Base-by-base conservation (phyloP, 2,329 filamentous ascomycete genomes). In the Monilinia laxa region DNA sequence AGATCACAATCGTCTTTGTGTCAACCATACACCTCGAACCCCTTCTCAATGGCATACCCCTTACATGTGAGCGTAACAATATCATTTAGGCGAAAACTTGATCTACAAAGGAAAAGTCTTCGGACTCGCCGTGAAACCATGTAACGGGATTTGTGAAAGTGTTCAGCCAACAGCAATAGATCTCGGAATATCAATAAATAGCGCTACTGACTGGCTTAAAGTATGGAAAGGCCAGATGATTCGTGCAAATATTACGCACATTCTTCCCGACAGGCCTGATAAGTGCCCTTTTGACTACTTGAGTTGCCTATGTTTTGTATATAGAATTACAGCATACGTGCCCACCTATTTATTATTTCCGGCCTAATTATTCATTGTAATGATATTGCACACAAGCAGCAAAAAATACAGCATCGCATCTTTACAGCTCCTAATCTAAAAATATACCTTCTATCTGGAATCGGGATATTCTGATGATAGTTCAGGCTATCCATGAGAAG, bases 81-180 rank as follows among this genome's bases (percentile, higher is more conserved):
- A 16, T 16, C 35, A 49, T 16, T 18, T 54, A 7, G 62, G 53
- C 42, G 40, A 52, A 45, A 49, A 38, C 35, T 38, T 56, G 52
- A 56, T 7, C 16, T 64, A 64, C 20, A 56, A 64, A 64, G 62
- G 51, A 35, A 64, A 64, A 42, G 23, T 64, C 2, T 64, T 64
- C 45, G 40, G 52, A 49, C 40, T 18, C 28, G 62, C 56, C 28
- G 25, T 18, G 10, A 4, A 45, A 28, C 62, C 38, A 18, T 64
- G 56, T 14, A 42, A 49, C 4, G 28, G 25, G 9, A 64, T 64
- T 47, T 64, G 62, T 53, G 25, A 20, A 25, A 23, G 23, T 11
- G 62, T 57, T 9, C 40, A 49, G 12, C 23, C 38, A 38, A n/a
- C 25, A 38, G 52, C 52, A 18, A 49, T 4, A 1, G 14, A 40